Conservation (phyloP, 108 stramenopile species). For the Aurantiochytrium sp. region DNA sequence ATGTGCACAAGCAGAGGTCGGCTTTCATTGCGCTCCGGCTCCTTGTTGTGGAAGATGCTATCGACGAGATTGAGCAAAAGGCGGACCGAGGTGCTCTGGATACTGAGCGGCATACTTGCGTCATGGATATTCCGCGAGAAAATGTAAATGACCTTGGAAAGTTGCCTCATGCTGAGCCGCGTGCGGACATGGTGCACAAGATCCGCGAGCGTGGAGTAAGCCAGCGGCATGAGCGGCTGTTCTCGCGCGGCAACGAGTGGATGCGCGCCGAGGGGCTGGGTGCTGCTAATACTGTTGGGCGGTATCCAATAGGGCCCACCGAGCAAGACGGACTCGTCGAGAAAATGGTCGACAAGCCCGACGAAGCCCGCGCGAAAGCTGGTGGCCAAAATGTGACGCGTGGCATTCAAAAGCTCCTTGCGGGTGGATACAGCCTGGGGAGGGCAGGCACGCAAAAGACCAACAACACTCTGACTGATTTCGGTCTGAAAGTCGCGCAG, state of each 20-base stretch:
- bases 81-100: slow-evolving; percentile 75
- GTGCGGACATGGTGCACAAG: slow-evolving; percentile 71
- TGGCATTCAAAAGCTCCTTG: slow-evolving; percentile 76
- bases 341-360: slow-evolving; percentile 69
- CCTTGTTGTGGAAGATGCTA: slow-evolving; percentile 65
- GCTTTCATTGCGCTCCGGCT: slow-evolving; percentile 11
- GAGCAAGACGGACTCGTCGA: slow-evolving; percentile 71
- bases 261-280: neutral
- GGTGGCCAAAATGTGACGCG: slow-evolving; percentile 79
- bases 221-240: slow-evolving; percentile 50
- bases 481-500: slow-evolving; percentile 74
- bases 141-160: slow-evolving; percentile 68
- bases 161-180: slow-evolving; percentile 64
- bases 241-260: neutral
- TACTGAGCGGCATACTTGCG: slow-evolving; percentile 62
- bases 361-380: slow-evolving; percentile 80
- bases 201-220: slow-evolving; percentile 79
- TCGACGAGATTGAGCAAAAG: slow-evolving; percentile 78
- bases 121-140: slow-evolving; percentile 78
- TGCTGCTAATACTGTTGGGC: neutral
- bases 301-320: slow-evolving; percentile 37
- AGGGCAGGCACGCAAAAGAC: slow-evolving; percentile 72
- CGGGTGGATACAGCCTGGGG: slow-evolving; percentile 64
- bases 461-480: slow-evolving; percentile 59
- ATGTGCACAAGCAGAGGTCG: slow-evolving; percentile 72